Evolutionary conservation across 805 yeast species (phyloP).

Genomic region (Saccharomycopsis sp.): DNA sequence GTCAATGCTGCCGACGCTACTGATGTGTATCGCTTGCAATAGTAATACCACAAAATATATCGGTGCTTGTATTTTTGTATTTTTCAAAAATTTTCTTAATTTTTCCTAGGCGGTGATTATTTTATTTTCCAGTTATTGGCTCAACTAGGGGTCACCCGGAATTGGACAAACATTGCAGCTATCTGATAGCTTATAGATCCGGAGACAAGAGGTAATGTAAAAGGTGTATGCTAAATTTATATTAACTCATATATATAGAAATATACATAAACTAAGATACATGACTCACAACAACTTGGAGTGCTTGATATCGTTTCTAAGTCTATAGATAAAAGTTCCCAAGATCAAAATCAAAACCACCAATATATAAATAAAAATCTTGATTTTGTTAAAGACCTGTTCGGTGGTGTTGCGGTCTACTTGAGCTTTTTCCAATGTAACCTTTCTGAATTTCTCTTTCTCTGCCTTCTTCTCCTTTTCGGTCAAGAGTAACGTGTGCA

Average conservation of each 20-base stretch:
- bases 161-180: not conserved
- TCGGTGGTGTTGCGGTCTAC: slow-evolving; percentile 22
- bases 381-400: slow-evolving; percentile 25
- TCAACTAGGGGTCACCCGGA: not conserved
- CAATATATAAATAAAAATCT: slow-evolving; percentile 25
- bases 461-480: slow-evolving; percentile 21
- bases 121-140: slow-evolving; percentile 1
- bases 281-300: slow-evolving; percentile 42
- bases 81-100: not conserved
- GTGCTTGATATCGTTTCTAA: slow-evolving; percentile 58
- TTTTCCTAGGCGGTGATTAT: slow-evolving; percentile 4
- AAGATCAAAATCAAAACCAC: slow-evolving; percentile 29
- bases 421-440: slow-evolving; percentile 24
- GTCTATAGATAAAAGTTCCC: slow-evolving; percentile 41
- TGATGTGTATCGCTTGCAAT: not conserved
- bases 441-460: slow-evolving; percentile 21
- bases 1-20: not conserved
- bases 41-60: not conserved
- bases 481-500: slow-evolving; percentile 18
- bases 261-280: not conserved
- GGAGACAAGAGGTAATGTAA: too few species aligned
- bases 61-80: not conserved
- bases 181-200: too few species aligned
- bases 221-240: not conserved
- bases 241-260: not conserved